These are phyloP conservation scores for Hawksworthiomyces lignivorus DNA, from an alignment of 2,329 filamentous ascomycete species.

Conservation along the genomic window DNA sequence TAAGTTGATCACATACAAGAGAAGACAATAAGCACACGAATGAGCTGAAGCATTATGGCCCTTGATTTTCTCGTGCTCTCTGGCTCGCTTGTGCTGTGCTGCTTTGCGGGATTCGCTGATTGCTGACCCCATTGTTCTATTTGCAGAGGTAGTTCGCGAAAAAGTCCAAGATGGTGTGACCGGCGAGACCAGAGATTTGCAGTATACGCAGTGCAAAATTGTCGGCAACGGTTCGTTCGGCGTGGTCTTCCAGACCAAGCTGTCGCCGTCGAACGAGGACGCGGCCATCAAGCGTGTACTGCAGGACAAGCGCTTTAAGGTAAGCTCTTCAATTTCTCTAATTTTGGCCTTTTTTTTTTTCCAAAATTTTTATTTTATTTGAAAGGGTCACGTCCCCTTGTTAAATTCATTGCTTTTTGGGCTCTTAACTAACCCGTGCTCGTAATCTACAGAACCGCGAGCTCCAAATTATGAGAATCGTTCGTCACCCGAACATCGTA, in stretches of 20 bases:
- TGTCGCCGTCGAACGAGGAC: conserved; percentile 95
- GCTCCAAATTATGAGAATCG: conserved; percentile 98
- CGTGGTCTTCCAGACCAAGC: conserved; percentile 97
- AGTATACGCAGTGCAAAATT: conserved; percentile 99
- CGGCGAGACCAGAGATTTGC: conserved; percentile 90
- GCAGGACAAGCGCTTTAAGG: conserved; percentile 99
- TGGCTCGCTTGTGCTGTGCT: too few species aligned
- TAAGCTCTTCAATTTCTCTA: conserved; percentile 28
- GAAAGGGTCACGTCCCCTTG: too few species aligned
- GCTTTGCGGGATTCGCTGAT: too few species aligned
- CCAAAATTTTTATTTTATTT: too few species aligned
- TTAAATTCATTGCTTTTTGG: too few species aligned
- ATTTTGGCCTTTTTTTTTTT: neutral
- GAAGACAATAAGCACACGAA: neutral
- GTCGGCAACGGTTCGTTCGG: conserved; percentile 98
- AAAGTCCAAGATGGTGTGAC: conserved; percentile 98
- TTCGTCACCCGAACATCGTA: conserved; percentile 97
- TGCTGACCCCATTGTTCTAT: conserved; percentile 10
- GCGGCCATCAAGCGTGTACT: conserved; percentile 98
- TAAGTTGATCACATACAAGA: conserved; percentile 41
- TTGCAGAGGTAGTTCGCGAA: conserved; percentile 87
- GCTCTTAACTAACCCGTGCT: too few species aligned
- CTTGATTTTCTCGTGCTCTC: too few species aligned
- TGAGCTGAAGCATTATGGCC: too few species aligned
- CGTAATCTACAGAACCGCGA: conserved; percentile 95